Percentiles rank a stretch among this genome's conserved stretches.
phyloP scores from a whole-genome alignment of 768 basidiomycete species.

The Coprinopsis marcescibilis region DNA sequence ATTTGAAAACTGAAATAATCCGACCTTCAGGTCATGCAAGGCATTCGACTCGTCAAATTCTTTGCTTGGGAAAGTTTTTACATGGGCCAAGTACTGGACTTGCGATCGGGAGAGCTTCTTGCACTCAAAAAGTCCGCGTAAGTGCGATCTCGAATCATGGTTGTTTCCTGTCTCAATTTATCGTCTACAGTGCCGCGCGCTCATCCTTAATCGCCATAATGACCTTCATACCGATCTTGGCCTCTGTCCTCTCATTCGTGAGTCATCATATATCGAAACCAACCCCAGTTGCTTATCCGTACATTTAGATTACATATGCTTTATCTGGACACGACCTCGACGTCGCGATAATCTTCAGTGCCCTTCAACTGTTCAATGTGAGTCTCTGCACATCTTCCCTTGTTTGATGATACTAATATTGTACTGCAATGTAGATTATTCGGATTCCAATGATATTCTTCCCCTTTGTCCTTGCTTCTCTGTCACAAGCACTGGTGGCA shows the following conservation, averaged over 20 bases:
- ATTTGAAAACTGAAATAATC: not conserved
- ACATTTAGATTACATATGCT: conserved; percentile 54
- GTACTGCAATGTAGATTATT: conserved; percentile 36
- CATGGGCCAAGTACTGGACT: conserved; percentile 31
- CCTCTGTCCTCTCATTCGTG: conserved; percentile 48
- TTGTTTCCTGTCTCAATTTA: not conserved
- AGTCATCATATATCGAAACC: conserved; percentile 16
- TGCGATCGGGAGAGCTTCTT: conserved; percentile 34
- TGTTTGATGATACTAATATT: not conserved
- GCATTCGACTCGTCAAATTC: conserved; percentile 60
- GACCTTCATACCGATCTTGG: conserved; percentile 46
- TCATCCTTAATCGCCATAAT: conserved; percentile 37
- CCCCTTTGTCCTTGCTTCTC: conserved; percentile 44
- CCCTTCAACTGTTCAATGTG: conserved; percentile 56
- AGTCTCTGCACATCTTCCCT: conserved; percentile 13
- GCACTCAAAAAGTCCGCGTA: conserved; percentile 35
- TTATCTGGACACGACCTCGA: conserved; percentile 50
- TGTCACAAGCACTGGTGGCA: conserved; percentile 46
- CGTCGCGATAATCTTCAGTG: conserved; percentile 49
- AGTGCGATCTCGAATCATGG: conserved; percentile 12
- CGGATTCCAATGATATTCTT: conserved; percentile 49
- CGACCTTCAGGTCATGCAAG: conserved; percentile 34
- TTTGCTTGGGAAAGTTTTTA: conserved; percentile 58
- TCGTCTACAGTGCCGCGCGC: conserved; percentile 25
- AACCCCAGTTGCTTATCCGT: not conserved